Base-by-base conservation (phyloP, 495 filamentous ascomycete species). In the Terfezia boudieri region DNA sequence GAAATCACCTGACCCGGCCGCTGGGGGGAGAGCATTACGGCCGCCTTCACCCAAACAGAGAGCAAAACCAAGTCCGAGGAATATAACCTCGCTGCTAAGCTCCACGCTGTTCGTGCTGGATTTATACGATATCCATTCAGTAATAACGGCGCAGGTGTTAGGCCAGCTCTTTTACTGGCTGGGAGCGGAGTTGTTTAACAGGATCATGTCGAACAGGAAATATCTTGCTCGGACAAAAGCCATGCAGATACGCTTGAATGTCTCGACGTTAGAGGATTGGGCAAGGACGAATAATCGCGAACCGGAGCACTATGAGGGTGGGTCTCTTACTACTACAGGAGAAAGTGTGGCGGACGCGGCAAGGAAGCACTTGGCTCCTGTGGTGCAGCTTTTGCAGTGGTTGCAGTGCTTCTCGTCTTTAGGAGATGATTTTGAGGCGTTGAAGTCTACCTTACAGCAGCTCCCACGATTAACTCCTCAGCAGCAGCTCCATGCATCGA, bases 231-330 rank as follows among this genome's bases (percentile, higher is more conserved):
- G 90, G 36, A 99, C 90, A 12, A 99, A 99, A 66, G 90, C 90
- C 7, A 96, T 99, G 90, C 92, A 99, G 62, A 95, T 99, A 57
- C 85, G 90, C 57, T 94, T 99, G 85, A 99, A 99, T 65, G 79
- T 96, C 26, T 96, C 90, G 4, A 78, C 76, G 2, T 72, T 99
- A 48, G 90, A 99, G 67, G 90, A 99, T 64, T 99, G 90, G 90
- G 90, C 89, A 1, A 75, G 87, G 12, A 71, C 74, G 26, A 99
- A 96, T 68, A 96, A 94, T 62, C 79, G 92, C 14, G 79, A 92
- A 59, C 88, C 90, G 8, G 90, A 94, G 64, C 90, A 96, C 65
- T 96, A 86, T 62, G 90, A 99, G 65, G 81, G 85, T 56, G 90
- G 89, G 9, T 84, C 88, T 36, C 88, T 82, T 67, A 80, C 74